Base-by-base conservation (phyloP, 2,329 filamentous ascomycete genomes). In the Fusarium tuaranense region DNA sequence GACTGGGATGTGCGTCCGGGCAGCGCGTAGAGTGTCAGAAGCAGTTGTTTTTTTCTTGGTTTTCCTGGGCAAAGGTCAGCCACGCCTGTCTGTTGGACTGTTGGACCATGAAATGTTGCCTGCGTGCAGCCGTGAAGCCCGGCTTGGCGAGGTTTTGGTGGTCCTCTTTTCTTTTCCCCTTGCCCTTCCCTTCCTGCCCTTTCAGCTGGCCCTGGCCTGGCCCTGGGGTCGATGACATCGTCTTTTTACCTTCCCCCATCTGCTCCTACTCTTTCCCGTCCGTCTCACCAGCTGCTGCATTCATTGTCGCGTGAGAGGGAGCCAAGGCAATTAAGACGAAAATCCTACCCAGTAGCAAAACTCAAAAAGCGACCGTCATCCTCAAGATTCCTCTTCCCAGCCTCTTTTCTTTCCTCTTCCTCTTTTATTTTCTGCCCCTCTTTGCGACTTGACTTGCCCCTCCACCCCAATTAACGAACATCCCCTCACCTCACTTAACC, bases 241-340 rank as follows among this genome's bases (percentile, higher is more conserved):
- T 64, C 64, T 74, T 74, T 74, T 62, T 62, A 32, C 20, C 30
- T 30, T 62, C 20, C 58, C 20, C 34, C 36, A 38, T 44, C 13
- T 25, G 12, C 22, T n/a, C 36, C 36, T 59, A 39, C 3, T 48
- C 34, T 55, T 39, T 18, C 38, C 67, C 39, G 60, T 70, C 67
- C 39, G 60, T 70, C 67, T 71, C 57, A 71, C 63, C 59, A 55
- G 58, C 53, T 65, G 53, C 53, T 36, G 25, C 53, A 10, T 62
- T 13, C 18, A n/a, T 60, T 73, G 72, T 75, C 72, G 72, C 69
- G 65, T 75, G 68, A 71, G 65, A 44, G 61, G 60, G 38, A 74
- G 71, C 71, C 72, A 74, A 74, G 72, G 58, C 20, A 34, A 27
- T 25, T 27, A 14, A 38, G 48, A 64, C 13, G 18, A 27, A 22